Evolutionary conservation across 2,329 filamentous ascomycete genomes (phyloP), one percentile per base, ranked within the genome.

Genomic region (Plenodomus lindquistii): DNA sequence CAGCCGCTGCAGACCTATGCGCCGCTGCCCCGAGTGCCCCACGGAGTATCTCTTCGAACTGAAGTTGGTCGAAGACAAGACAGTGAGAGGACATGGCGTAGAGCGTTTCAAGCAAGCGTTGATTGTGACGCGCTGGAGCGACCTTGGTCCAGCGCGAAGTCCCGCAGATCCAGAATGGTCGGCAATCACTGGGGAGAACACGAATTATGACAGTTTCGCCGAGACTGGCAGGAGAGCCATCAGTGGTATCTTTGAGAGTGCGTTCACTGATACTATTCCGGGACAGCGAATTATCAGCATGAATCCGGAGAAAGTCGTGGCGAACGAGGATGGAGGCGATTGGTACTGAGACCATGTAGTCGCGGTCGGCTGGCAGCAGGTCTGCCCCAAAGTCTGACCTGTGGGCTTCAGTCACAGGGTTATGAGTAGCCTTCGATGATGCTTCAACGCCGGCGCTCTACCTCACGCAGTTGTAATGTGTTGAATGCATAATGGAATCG

Each of bases 1-100:
- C 60, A 74, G 75, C 1, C 69, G 75, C 15, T 86, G 83, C 62
- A 73, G 78, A 7, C 82, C 83, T 2, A 83, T 84, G 73, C 75
- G 83, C 3, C 73, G 83, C 24, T 86, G 83, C 65, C 81, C 83
- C 0, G 77, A 82, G 44, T 86, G 83, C 63, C 82, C 83, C 1
- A 81, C 81, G 0, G 83, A 86, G 60, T 86, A 86, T 52, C 69
- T 86, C 10, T 74, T 85, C 40, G 83, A 86, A 62, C 64, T 85
- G 6, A 83, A 81, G 52, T 71, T 85, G 49, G 73, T 79, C 2
- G 83, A 86, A 65, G 82, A 85, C 52, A 76, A 71, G 39, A 66
- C 47, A 1, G 60, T 65, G 7, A 58, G 60, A 27, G 62, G 21
- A 73, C 80, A 57, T 64, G 73, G 6, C 52, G 69, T 31, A 59